Percentiles rank a stretch among this genome's conserved stretches.
phyloP scores from a whole-genome alignment of 768 basidiomycete species.

The Tephrocybe sp. region DNA sequence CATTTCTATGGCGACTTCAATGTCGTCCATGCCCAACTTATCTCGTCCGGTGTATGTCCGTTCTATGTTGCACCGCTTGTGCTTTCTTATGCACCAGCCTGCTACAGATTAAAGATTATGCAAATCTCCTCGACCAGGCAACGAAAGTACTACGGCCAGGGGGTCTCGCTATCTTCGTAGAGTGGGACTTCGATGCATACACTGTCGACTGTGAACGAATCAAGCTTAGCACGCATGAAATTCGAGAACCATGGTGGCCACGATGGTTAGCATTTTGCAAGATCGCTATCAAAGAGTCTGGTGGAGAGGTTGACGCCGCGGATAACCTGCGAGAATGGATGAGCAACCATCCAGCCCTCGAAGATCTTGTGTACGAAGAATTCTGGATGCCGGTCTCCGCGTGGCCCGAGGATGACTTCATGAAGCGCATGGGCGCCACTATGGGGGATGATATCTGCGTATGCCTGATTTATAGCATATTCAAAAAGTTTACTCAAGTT shows the following conservation, averaged over 20 bases:
- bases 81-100: constrained; percentile 17
- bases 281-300: constrained; percentile 52
- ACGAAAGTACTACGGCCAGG: constrained; percentile 65
- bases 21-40: constrained; percentile 70
- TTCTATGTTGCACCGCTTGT: constrained; percentile 7
- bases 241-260: constrained; percentile 57
- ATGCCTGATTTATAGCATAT: constrained; percentile 6
- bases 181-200: constrained; percentile 71
- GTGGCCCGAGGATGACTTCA: constrained; percentile 42
- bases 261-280: constrained; percentile 61
- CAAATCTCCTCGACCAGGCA: constrained; percentile 63
- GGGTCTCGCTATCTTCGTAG: constrained; percentile 64
- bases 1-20: constrained; percentile 81
- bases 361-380: constrained; percentile 55
- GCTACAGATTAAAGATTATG: constrained; percentile 66
- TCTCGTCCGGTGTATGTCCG: constrained; percentile 69
- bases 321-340: constrained; percentile 57
- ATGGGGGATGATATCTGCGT: constrained; percentile 66
- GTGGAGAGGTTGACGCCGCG: constrained; percentile 66
- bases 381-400: constrained; percentile 66
- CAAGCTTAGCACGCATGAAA: constrained; percentile 37
- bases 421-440: constrained; percentile 36
- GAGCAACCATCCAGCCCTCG: constrained; percentile 51
- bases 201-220: constrained; percentile 48
- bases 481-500: background rate